Evolutionary conservation across 306 rosid species (phyloP), one percentile per base, ranked within the genome.

Genomic region (Vigna mungo): DNA sequence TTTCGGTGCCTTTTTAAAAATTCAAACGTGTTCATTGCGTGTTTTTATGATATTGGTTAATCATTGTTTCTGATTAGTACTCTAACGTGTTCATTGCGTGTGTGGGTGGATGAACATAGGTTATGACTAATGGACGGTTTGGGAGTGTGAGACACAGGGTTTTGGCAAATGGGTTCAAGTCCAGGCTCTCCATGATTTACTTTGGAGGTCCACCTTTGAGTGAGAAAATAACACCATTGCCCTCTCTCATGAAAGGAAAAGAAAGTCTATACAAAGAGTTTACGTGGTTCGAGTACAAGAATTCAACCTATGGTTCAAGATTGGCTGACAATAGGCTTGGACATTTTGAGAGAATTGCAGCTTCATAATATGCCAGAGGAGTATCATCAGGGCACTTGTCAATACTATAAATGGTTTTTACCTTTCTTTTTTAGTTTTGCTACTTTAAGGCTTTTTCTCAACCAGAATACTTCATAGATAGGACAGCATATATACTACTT

Each of bases 211-310:
- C 98, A 67, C 99, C 99, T 1, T 72, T 92, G 47, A 88, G 87
- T 79, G 96, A 93, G 80, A 96, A 87, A 80, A 91, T 96, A 79
- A 94, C 94, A 17, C 98, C 99, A 43, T 87, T 96, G 53, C 90
- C 96, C 14, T 88, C 91, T 37, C 88, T 95, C 9, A 88, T 89
- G 90, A 77, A 84, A 71, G 96, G 88, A 56, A 93, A 96, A 12
- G 90, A 88, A 60, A 96, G 99, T 77, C 76, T 96, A 61, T 96
- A 96, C 83, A 90, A 89, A 63, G 99, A 96, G 83, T 96, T 96
- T 60, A 96, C 99, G 2, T 96, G 99, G 99, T 87, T 88, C 44
- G 99, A 96, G 86, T 92, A 92, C 88, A 96, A 96, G 76, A 90
- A 36, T 25, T 81, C 90, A 51, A 83, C 74, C 15, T 86, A 79